Conservation (phyloP, 2,329 filamentous ascomycete species). For the Nothophoma quercina region DNA sequence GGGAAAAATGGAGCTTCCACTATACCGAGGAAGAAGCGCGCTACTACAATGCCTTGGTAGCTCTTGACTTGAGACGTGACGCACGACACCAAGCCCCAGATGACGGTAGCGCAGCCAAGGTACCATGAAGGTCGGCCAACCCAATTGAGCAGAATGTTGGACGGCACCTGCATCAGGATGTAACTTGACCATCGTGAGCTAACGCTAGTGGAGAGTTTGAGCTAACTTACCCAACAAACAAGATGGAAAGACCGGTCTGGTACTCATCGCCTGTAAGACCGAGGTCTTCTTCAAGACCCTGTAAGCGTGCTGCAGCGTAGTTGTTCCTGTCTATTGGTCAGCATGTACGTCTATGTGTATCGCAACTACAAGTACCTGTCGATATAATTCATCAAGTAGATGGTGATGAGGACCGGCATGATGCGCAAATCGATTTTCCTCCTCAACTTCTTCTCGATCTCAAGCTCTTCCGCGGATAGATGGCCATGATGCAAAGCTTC, state of each 20-base stretch:
- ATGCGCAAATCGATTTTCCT: constrained; percentile 40
- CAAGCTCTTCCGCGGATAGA: constrained; percentile 29
- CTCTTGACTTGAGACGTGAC: constrained; percentile 58
- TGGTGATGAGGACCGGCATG: constrained; percentile 38
- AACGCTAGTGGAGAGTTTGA: neutral
- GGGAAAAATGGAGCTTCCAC: constrained; percentile 37
- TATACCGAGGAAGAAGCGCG: constrained; percentile 52
- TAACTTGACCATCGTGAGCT: constrained; percentile 51
- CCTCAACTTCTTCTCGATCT: constrained; percentile 40
- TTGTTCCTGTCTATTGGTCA: constrained; percentile 27
- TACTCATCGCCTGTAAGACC: constrained; percentile 29
- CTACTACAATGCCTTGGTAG: constrained; percentile 52
- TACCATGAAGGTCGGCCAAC: constrained; percentile 63
- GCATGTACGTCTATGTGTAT: neutral
- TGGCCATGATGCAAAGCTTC: constrained; percentile 25
- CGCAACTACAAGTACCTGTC: too few relatives aligned
- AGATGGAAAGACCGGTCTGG: constrained; percentile 49
- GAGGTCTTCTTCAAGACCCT: constrained; percentile 33
- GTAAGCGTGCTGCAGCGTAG: constrained; percentile 38
- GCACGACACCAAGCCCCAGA: constrained; percentile 52
- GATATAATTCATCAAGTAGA: constrained; percentile 42
- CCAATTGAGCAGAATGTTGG: constrained; percentile 65
- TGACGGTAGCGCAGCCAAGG: constrained; percentile 57
- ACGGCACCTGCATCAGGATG: constrained; percentile 68
- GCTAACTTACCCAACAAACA: constrained; percentile 64